These are phyloP conservation scores for Capsicum rhomboideum DNA, from an alignment of 257 asterid genomes.

Conservation along the genomic window DNA sequence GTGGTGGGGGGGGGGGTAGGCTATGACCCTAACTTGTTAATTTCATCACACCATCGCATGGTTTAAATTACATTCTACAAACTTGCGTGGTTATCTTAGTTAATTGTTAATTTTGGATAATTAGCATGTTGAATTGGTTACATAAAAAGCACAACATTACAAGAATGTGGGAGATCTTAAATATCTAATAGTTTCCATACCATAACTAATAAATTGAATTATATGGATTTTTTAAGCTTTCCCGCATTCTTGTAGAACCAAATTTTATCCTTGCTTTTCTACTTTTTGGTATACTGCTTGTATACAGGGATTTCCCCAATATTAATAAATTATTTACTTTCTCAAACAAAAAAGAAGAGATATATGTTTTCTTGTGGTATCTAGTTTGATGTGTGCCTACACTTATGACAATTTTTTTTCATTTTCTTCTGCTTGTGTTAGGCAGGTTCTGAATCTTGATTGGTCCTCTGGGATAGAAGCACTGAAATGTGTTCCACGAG, in stretches of 20 bases:
- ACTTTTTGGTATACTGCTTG: too few species aligned
- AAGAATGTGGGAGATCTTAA: too few species aligned
- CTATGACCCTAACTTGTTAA: neutral
- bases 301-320: neutral
- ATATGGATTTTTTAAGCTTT: too few species aligned
- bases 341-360: neutral
- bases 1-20: neutral
- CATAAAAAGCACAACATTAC: neutral
- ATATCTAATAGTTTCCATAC: too few species aligned
- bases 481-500: constrained; percentile 68
- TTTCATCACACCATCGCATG: neutral
- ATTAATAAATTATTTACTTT: neutral
- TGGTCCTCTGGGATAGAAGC: constrained; percentile 87
- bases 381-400: neutral
- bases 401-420: neutral
- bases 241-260: too few species aligned
- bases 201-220: too few species aligned
- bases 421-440: neutral
- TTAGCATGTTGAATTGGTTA: neutral
- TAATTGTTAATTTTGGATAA: neutral
- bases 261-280: too few species aligned
- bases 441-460: constrained; percentile 88
- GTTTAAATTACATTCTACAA: neutral
- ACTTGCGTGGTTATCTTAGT: neutral
- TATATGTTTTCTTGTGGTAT: neutral